Percentiles rank a stretch among this genome's conserved stretches.
Conservation (phyloP, 352 stramenopile genomes). For the Stramenopiles sp. region DNA sequence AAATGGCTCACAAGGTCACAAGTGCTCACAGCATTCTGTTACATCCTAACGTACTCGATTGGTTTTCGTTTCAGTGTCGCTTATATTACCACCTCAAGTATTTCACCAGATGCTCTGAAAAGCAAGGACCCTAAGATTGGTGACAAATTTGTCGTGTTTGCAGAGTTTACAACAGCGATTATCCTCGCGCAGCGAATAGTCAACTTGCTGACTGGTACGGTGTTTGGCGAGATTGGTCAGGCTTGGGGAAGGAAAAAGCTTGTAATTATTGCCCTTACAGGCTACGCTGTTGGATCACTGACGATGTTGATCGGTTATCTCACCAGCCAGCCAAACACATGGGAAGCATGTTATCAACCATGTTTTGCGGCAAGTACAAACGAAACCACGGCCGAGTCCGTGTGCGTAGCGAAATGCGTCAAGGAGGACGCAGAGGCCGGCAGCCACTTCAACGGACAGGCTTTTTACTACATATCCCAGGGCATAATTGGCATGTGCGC, state of each 20-base stretch:
- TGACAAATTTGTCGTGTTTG: neutral
- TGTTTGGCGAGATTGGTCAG: neutral
- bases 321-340: neutral
- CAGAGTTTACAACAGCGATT: neutral
- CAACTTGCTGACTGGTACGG: neutral
- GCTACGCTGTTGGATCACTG: neutral
- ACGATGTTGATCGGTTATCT: neutral
- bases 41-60: neutral
- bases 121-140: neutral
- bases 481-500: neutral
- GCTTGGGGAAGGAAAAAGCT: neutral
- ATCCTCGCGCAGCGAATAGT: neutral
- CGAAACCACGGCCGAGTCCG: neutral
- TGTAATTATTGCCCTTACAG: neutral
- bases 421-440: neutral
- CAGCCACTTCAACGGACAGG: neutral
- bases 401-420: neutral
- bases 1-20: neutral
- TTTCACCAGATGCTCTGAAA: neutral
- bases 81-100: neutral
- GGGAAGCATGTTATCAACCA: neutral
- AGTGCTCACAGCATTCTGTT: neutral
- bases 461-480: neutral
- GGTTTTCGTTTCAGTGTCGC: neutral
- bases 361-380: neutral